phyloP scores from a whole-genome alignment of 2,329 filamentous ascomycete species.

The Aspergillus cejpii region DNA sequence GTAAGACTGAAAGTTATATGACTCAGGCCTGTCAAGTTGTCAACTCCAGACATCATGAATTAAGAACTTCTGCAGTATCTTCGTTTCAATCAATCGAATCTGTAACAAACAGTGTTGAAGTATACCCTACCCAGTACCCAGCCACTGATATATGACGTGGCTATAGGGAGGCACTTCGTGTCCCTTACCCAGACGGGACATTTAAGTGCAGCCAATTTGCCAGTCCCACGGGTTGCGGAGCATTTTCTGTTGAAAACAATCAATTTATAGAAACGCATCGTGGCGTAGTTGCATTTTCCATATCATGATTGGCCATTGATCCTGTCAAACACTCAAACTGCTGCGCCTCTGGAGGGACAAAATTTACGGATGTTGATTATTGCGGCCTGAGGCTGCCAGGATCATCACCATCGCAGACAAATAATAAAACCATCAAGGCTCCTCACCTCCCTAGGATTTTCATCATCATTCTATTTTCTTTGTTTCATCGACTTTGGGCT shows the following conservation, averaged over 20 bases:
- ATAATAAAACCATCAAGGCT: not conserved
- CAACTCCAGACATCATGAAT: too few relatives aligned
- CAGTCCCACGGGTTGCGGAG: constrained; percentile 7
- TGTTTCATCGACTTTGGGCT: not conserved
- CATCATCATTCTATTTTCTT: not conserved
- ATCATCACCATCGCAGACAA: not conserved
- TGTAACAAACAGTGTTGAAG: too few relatives aligned
- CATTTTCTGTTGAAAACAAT: constrained; percentile 10
- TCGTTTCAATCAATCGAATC: too few relatives aligned
- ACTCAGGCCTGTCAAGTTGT: too few relatives aligned
- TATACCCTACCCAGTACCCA: too few relatives aligned
- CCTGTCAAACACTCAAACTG: not conserved
- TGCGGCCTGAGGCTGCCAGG: not conserved
- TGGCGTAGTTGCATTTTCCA: constrained; percentile 11
- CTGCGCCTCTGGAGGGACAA: not conserved
- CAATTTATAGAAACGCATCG: constrained; percentile 17
- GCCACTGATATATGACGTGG: constrained; percentile 15
- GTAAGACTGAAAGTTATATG: too few relatives aligned
- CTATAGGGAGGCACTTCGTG: constrained; percentile 10
- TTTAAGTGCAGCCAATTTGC: constrained; percentile 5
- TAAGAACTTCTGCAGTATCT: too few relatives aligned
- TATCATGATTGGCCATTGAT: constrained; percentile 14
- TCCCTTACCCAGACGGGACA: not conserved
- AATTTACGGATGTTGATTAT: not conserved
- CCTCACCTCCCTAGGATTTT: not conserved